Evolutionary conservation across 768 basidiomycete genomes (phyloP).

Genomic region (Boletus fagicola): DNA sequence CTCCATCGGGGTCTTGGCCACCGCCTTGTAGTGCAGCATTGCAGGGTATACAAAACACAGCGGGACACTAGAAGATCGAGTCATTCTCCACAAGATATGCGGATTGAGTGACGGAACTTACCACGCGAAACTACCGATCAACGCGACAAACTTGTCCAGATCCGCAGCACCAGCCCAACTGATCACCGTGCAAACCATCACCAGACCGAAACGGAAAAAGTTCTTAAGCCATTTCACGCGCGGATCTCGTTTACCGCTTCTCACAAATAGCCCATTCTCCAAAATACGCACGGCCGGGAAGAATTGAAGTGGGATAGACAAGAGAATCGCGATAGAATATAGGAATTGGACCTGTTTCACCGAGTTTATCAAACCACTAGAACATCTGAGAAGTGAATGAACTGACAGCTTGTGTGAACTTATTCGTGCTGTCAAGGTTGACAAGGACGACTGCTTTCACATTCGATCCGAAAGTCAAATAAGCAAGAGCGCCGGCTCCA

Average conservation of each 20-base stretch:
- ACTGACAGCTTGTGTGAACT: slow-evolving; percentile 83
- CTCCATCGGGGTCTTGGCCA: slow-evolving; percentile 65
- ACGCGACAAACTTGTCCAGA: slow-evolving; percentile 93
- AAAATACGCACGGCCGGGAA: slow-evolving; percentile 98
- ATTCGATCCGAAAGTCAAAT: slow-evolving; percentile 82
- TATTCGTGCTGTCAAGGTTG: slow-evolving; percentile 81
- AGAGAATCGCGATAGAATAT: slow-evolving; percentile 89
- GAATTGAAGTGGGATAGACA: slow-evolving; percentile 91
- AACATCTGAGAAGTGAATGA: slow-evolving; percentile 21
- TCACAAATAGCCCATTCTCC: slow-evolving; percentile 90
- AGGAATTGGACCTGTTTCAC: slow-evolving; percentile 67
- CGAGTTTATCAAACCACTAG: background rate
- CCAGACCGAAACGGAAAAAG: slow-evolving; percentile 69
- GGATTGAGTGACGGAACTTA: slow-evolving; percentile 35
- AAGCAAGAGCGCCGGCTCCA: slow-evolving; percentile 82
- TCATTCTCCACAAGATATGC: slow-evolving; percentile 11
- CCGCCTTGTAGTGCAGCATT: slow-evolving; percentile 88
- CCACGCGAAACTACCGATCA: slow-evolving; percentile 95
- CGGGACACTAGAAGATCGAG: slow-evolving; percentile 61
- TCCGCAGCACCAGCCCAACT: slow-evolving; percentile 83
- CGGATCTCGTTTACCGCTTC: slow-evolving; percentile 76
- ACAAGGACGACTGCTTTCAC: slow-evolving; percentile 93
- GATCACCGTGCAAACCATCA: slow-evolving; percentile 78
- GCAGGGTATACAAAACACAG: slow-evolving; percentile 94
- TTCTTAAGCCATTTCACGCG: slow-evolving; percentile 98